Evolutionary conservation across 495 filamentous ascomycete species (phyloP).

Genomic region (Neohortaea acidophila): DNA sequence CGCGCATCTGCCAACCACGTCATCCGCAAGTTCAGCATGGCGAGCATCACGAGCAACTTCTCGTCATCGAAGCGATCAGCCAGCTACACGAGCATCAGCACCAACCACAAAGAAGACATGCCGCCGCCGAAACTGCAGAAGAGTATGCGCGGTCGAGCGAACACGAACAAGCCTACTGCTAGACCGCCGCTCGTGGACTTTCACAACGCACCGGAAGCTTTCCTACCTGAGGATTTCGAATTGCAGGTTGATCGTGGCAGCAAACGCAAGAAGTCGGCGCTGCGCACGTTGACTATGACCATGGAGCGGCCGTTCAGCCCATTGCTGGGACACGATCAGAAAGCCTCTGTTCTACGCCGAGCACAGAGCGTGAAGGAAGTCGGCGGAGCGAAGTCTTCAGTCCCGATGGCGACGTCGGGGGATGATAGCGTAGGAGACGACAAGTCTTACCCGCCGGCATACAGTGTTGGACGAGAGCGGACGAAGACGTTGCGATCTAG

Average conservation of each 20-base stretch:
- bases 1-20: slow-evolving; percentile 58
- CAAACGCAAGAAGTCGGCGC: slow-evolving; percentile 15
- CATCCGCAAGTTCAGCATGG: slow-evolving; percentile 70
- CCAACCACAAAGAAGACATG: slow-evolving; percentile 20
- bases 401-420: not conserved
- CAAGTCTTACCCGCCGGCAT: slow-evolving; percentile 2
- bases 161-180: not conserved
- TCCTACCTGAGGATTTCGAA: slow-evolving; percentile 29
- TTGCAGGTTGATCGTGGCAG: slow-evolving; percentile 16
- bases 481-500: slow-evolving; percentile 2
- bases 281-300: slow-evolving; percentile 15
- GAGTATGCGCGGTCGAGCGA: not conserved
- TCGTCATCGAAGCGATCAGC: slow-evolving; percentile 38
- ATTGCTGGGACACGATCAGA: slow-evolving; percentile 11
- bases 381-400: not conserved
- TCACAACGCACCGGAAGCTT: slow-evolving; percentile 22
- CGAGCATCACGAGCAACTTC: slow-evolving; percentile 50
- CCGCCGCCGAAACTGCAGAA: slow-evolving; percentile 1
- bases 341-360: slow-evolving; percentile 12
- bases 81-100: slow-evolving; percentile 32
- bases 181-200: slow-evolving; percentile 17
- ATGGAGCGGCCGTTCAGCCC: slow-evolving; percentile 18
- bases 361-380: slow-evolving; percentile 13
- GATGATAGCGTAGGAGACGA: not conserved
- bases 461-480: slow-evolving; percentile 11